These are phyloP conservation scores for Cercospora sp. DNA, from an alignment of 2,329 filamentous ascomycete genomes.

Conservation along the genomic window DNA sequence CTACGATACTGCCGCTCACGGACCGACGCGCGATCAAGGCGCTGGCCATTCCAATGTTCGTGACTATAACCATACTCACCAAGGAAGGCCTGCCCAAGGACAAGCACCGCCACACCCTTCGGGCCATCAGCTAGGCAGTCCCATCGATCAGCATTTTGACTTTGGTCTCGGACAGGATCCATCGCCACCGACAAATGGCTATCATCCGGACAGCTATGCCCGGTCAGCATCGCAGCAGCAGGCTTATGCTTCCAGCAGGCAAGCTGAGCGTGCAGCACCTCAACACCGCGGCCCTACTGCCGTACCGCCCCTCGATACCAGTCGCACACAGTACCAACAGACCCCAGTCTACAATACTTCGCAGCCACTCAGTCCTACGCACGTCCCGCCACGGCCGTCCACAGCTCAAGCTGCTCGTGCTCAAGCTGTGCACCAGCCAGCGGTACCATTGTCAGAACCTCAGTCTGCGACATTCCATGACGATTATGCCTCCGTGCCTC, in stretches of 20 bases:
- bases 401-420: slow-evolving; percentile 22
- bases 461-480: slow-evolving; percentile 10
- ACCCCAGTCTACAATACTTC: slow-evolving; percentile 17
- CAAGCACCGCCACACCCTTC: slow-evolving; percentile 20
- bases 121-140: slow-evolving; percentile 13
- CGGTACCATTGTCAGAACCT: slow-evolving; percentile 19
- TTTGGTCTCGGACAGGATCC: slow-evolving; percentile 11
- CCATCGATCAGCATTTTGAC: slow-evolving; percentile 14
- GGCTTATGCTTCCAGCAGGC: slow-evolving; percentile 13
- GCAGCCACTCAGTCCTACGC: slow-evolving; percentile 27
- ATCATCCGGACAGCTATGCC: slow-evolving; percentile 6
- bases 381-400: slow-evolving; percentile 22
- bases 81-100: slow-evolving; percentile 12
- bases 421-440: slow-evolving; percentile 13
- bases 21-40: background rate
- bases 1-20: slow-evolving; percentile 8
- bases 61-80: slow-evolving; percentile 5
- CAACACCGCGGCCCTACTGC: slow-evolving; percentile 14
- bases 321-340: slow-evolving; percentile 18
- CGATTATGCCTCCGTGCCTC: slow-evolving; percentile 11
- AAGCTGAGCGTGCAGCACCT: slow-evolving; percentile 6
- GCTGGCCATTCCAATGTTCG: background rate
- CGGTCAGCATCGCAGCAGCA: slow-evolving; percentile 18
- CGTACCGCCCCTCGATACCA: slow-evolving; percentile 20
- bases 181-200: slow-evolving; percentile 16